phyloP scores from a whole-genome alignment of 257 asterid species.

The Lantana camara region DNA sequence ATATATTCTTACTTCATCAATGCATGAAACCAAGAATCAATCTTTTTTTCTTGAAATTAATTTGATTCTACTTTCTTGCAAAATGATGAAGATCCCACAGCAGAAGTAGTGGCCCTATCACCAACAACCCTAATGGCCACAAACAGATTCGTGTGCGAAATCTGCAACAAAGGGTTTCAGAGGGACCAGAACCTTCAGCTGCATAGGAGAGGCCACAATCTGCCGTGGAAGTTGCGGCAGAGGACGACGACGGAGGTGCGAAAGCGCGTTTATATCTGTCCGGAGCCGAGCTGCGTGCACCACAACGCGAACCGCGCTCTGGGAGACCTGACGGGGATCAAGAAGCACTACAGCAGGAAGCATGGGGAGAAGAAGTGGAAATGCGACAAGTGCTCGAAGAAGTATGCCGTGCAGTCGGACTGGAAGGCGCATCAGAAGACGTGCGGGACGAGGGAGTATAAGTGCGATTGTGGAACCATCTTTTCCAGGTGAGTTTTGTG shows the following conservation, averaged over 20 bases:
- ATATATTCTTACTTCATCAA: too few species aligned
- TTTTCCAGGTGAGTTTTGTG: slow-evolving; percentile 86
- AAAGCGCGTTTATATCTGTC: slow-evolving; percentile 81
- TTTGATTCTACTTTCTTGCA: background rate
- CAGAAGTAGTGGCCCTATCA: slow-evolving; percentile 83
- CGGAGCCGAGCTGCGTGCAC: slow-evolving; percentile 79
- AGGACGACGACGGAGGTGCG: slow-evolving; percentile 58
- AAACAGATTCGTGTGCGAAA: slow-evolving; percentile 81
- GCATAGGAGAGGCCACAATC: slow-evolving; percentile 86
- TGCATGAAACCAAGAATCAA: too few species aligned
- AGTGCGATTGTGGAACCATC: slow-evolving; percentile 93
- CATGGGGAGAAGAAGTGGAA: slow-evolving; percentile 97
- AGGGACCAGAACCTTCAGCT: slow-evolving; percentile 87
- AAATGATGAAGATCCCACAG: slow-evolving; percentile 63
- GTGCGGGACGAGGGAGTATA: slow-evolving; percentile 83
- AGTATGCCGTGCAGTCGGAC: slow-evolving; percentile 86
- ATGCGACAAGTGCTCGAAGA: slow-evolving; percentile 81
- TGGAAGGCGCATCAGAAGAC: slow-evolving; percentile 96
- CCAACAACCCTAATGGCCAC: slow-evolving; percentile 90
- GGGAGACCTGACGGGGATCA: slow-evolving; percentile 92
- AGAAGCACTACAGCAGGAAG: slow-evolving; percentile 82
- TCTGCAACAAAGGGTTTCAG: slow-evolving; percentile 91
- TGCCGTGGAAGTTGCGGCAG: slow-evolving; percentile 85
- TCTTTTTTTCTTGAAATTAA: too few species aligned
- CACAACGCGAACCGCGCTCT: slow-evolving; percentile 71